These are phyloP conservation scores for Gelatoporia subvermispora DNA, from an alignment of 768 basidiomycete species.

Conservation along the genomic window DNA sequence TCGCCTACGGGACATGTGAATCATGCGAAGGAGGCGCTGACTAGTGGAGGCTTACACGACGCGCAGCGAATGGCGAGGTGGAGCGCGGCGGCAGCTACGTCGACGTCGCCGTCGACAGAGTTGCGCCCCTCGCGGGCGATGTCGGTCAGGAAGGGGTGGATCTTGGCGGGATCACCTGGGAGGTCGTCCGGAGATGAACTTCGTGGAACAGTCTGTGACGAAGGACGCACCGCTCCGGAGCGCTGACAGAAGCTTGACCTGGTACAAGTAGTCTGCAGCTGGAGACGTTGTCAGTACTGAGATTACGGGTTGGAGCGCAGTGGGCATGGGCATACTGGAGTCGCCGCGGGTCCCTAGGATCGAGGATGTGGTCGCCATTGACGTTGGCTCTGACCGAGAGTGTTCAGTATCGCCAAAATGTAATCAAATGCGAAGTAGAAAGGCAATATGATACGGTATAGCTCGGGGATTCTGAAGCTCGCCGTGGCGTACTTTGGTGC, in stretches of 20 bases:
- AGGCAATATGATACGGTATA: too few relatives aligned
- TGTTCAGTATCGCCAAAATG: too few relatives aligned
- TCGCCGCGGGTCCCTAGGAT: too few relatives aligned
- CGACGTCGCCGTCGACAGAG: constrained; percentile 43
- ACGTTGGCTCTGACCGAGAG: too few relatives aligned
- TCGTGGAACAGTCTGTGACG: neutral
- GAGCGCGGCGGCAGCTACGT: constrained; percentile 69
- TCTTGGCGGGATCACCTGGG: constrained; percentile 68
- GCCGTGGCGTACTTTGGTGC: too few relatives aligned
- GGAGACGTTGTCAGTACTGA: too few relatives aligned
- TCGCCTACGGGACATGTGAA: constrained; percentile 41
- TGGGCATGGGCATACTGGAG: too few relatives aligned
- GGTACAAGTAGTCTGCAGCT: constrained; percentile 31
- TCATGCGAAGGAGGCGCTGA: neutral
- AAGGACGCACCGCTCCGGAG: constrained; percentile 32
- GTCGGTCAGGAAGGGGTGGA: constrained; percentile 79
- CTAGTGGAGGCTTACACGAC: constrained; percentile 44
- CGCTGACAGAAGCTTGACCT: constrained; percentile 38
- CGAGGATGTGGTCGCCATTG: too few relatives aligned
- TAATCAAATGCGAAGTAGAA: too few relatives aligned
- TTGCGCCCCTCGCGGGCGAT: constrained; percentile 61
- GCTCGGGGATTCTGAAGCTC: too few relatives aligned
- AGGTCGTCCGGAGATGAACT: neutral
- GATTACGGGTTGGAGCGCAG: too few relatives aligned
- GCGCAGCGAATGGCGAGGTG: constrained; percentile 83